Percentiles rank a stretch among this genome's conserved stretches.
Evolutionary conservation across 1,284 basidiomycete genomes (phyloP).

Genomic region (Marasmius fiardii): DNA sequence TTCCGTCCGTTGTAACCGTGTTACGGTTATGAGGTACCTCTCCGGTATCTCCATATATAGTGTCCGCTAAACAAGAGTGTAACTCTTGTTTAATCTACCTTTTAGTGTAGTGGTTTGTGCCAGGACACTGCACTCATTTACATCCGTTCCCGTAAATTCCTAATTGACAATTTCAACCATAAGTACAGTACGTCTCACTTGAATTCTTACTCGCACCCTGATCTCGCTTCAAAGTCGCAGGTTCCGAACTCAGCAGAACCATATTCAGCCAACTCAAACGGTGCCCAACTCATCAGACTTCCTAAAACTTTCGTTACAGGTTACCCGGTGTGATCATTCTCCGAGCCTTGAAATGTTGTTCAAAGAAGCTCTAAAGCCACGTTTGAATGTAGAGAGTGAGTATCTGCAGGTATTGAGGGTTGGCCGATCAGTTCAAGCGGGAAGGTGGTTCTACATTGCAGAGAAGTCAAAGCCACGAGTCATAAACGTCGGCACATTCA

Average conservation of each 20-base stretch:
- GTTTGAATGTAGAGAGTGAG: slow-evolving; percentile 9
- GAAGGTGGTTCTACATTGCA: slow-evolving; percentile 16
- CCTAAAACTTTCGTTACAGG: slow-evolving; percentile 20
- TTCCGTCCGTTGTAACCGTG: neutral
- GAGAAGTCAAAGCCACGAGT: slow-evolving; percentile 20
- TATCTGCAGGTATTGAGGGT: slow-evolving; percentile 14
- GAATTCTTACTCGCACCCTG: neutral
- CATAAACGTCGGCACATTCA: slow-evolving; percentile 14
- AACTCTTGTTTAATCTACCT: no score
- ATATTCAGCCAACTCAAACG: slow-evolving; percentile 17
- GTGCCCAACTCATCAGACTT: slow-evolving; percentile 19
- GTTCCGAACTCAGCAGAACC: slow-evolving; percentile 14
- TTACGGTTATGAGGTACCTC: no score
- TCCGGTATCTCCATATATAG: neutral
- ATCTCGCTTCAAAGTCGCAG: slow-evolving; percentile 14
- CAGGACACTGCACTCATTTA: no score
- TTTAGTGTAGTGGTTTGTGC: no score
- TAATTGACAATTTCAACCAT: no score
- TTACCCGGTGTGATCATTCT: slow-evolving; percentile 17
- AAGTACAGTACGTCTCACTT: no score
- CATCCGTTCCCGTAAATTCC: no score
- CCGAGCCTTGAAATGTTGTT: slow-evolving; percentile 14
- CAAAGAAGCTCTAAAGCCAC: slow-evolving; percentile 13
- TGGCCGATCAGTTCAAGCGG: slow-evolving; percentile 15
- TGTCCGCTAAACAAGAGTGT: no score